Evolutionary conservation across 805 yeast species (phyloP).

Genomic region (Blastobotrys mokoenaii): DNA sequence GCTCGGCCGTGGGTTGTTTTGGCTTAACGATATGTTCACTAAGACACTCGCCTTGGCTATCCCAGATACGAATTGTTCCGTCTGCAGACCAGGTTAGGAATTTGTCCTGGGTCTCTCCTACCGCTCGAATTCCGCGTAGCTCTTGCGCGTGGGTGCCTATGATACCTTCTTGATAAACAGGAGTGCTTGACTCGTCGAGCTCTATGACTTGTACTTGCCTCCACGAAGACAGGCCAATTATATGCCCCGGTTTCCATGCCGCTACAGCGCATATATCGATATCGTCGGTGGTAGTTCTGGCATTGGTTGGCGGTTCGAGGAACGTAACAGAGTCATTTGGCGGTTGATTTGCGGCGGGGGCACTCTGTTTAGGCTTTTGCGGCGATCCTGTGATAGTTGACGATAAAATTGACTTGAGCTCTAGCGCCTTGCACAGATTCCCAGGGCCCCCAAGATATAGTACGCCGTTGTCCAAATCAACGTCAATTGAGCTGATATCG

Average conservation of each 20-base stretch:
- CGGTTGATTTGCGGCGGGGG: no score
- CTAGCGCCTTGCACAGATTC: neutral
- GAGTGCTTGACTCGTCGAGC: neutral
- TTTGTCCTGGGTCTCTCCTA: neutral
- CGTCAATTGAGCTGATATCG: conserved; percentile 1
- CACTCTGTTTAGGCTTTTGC: no score
- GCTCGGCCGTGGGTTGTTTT: neutral
- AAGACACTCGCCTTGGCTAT: neutral
- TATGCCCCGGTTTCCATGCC: no score
- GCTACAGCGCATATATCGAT: no score
- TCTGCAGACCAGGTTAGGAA: conserved; percentile 18
- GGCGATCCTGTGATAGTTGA: no score
- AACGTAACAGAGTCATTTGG: no score
- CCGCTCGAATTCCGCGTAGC: conserved; percentile 9
- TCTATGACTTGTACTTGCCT: no score
- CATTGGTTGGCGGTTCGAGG: no score
- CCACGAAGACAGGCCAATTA: no score
- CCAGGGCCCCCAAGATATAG: conserved; percentile 1
- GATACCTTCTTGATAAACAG: neutral
- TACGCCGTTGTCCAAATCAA: neutral
- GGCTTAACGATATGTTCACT: neutral
- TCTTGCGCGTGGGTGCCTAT: conserved; percentile 9
- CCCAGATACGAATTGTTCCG: conserved; percentile 12
- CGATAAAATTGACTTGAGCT: no score
- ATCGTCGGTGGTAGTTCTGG: no score